Evolutionary conservation across 805 yeast genomes (phyloP), one percentile per base, ranked within the genome.

Genomic region (Saccharomycopsis javanensis): DNA sequence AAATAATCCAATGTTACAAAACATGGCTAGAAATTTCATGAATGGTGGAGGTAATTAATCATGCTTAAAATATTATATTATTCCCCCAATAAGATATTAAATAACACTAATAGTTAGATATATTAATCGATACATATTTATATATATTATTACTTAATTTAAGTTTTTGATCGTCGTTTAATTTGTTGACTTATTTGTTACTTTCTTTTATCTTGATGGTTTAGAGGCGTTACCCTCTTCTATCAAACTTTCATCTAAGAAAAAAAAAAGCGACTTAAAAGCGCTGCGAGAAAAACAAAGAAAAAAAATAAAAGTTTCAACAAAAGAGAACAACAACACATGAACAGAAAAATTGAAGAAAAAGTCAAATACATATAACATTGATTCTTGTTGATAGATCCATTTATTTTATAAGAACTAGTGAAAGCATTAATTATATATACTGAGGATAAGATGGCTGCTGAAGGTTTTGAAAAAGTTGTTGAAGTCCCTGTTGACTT

Each of bases 401-500:
- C 6, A 20, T 4, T 48, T 48, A 4, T 34, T 11, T 11, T 34
- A 34, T 11, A 11, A 34, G 15, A 11, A 34, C 11, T 34, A 34
- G 15, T 34, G 15, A 34, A 11, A 34, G 15, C 15, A 34, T 20
- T 10, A 42, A 42, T 42, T 13, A 42, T 42, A 3, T 13, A 20
- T 31, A 4, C 13, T 31, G 16, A 46, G 23, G 15, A 37, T n/a
- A 56, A 38, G 53, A 69, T 69, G 72, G 72, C 72, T 56, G 79
- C 80, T 66, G 84, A 80, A 69, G 83, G 83, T 65, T 76, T 83
- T 67, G 95, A 86, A 71, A 86, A 85, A 71, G 67, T 86, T 59
- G 79, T 89, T 42, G 96, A 91, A 71, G 85, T 88, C 60, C 97
- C 98, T 66, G 79, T 83, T 62, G 97, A 89, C 69, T 89, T 92